Base-by-base conservation (phyloP, 2,329 filamentous ascomycete species). In the Neoarthrinium moseri region DNA sequence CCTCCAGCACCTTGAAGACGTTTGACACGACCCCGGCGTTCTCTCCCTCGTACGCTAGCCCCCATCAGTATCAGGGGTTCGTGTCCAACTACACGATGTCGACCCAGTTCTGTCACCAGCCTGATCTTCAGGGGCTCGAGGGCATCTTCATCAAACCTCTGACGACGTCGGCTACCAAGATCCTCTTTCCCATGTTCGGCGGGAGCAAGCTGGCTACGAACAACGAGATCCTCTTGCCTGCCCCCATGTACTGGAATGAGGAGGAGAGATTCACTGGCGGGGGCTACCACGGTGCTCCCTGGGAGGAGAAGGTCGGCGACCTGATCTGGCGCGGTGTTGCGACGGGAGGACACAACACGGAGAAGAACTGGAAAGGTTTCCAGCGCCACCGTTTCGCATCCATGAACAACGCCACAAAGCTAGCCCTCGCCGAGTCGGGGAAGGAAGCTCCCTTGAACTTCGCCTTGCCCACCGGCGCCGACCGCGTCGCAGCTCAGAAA, bases 351-450 rank as follows among this genome's bases (percentile, higher is more conserved):
- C 66, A 67, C 30, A 83, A 86, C 53, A 67, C 72, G 53, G 56
- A 72, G 61, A 55, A 74, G 22, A 89, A 83, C 55, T 91, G 87
- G 87, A 78, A 72, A 10, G 78, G 81, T 0, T 90, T 89, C 57
- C 86, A 91, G 52, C 80, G 87, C 4, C 87, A 90, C 58, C 83
- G 87, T 2, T 88, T 91, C 58, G 77, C 89, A 2, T 73, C 81
- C 36, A 86, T 90, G 82, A 77, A 84, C 57, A 90, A 91, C 55
- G 77, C 72, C 10, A 86, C 83, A 6, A 75, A 73, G 46, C 70
- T 87, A 4, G 56, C 58, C 5, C 58, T 64, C 6, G 77, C 77
- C 3, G 77, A 84, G 53, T 56, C 64, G 3, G 66, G 65, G 11
- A 43, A 56, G 6, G 64, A 71, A 49, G 52, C 60, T 4, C 66